A percentile compares a stretch with the other conserved stretches of the same genome.
These are phyloP conservation scores for Cytospora piceicola DNA, from an alignment of 2,329 filamentous ascomycete species.

Conservation along the genomic window DNA sequence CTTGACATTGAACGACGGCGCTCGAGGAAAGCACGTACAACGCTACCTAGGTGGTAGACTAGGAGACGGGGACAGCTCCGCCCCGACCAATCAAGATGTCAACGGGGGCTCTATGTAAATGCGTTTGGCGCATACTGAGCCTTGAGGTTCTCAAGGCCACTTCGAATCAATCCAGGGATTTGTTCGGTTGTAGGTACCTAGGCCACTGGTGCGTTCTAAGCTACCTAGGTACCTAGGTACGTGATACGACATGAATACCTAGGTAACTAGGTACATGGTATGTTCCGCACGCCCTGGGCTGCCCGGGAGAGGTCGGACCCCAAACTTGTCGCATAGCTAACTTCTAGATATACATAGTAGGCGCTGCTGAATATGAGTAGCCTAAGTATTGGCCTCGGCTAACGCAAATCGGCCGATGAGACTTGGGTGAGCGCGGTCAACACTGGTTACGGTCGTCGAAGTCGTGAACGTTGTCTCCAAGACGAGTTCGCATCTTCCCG, in stretches of 20 bases:
- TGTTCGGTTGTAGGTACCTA: too few species aligned
- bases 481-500: neutral
- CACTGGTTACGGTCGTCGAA: neutral
- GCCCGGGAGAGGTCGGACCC: neutral
- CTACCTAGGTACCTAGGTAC: neutral
- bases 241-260: neutral
- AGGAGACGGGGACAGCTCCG: neutral
- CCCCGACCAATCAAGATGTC: neutral
- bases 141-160: neutral
- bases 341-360: neutral
- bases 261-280: neutral
- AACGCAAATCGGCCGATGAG: neutral
- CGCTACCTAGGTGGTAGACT: neutral
- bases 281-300: too few species aligned
- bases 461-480: neutral
- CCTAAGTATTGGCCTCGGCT: neutral
- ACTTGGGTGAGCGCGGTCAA: neutral
- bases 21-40: neutral
- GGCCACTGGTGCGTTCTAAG: neutral
- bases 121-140: neutral
- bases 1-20: neutral
- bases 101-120: neutral
- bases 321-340: neutral
- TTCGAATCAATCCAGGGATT: neutral
- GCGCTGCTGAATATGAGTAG: too few species aligned